These are phyloP conservation scores for Colletotrichum tamarilloi DNA, from an alignment of 2,329 filamentous ascomycete species.

Conservation along the genomic window DNA sequence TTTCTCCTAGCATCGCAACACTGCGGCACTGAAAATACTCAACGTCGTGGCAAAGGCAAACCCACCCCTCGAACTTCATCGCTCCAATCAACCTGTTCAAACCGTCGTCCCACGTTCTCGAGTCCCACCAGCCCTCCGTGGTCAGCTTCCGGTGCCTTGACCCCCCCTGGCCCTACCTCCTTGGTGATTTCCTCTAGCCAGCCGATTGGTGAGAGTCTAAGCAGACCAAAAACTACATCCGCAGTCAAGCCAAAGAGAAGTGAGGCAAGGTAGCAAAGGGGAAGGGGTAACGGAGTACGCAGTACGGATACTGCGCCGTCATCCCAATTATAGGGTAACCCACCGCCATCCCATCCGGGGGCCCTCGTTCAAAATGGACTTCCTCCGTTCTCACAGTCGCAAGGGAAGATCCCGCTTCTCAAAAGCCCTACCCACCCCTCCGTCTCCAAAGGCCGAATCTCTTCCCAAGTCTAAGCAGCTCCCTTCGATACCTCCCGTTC, in stretches of 20 bases:
- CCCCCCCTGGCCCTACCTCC: conserved; percentile 9
- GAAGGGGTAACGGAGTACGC: conserved; percentile 8
- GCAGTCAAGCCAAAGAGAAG: conserved; percentile 16
- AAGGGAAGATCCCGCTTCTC: conserved; percentile 66
- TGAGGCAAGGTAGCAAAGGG: conserved; percentile 17
- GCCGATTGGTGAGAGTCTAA: conserved; percentile 24
- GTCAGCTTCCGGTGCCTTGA: conserved; percentile 18
- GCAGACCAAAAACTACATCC: background rate
- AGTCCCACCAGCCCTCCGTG: conserved; percentile 21
- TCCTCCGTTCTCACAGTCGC: conserved; percentile 45
- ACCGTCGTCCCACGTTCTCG: conserved; percentile 27
- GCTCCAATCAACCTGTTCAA: conserved; percentile 24
- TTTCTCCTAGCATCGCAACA: conserved; percentile 20
- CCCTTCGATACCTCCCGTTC: conserved; percentile 34
- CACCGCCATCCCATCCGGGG: conserved; percentile 2
- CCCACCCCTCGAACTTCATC: conserved; percentile 4
- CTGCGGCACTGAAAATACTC: conserved; percentile 26
- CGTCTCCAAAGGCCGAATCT: conserved; percentile 38
- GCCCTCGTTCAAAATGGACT: conserved; percentile 24
- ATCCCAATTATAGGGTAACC: conserved; percentile 11
- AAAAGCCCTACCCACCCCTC: conserved; percentile 66
- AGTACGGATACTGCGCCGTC: background rate
- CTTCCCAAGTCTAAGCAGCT: conserved; percentile 33
- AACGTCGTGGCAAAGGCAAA: conserved; percentile 21
- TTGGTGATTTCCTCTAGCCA: conserved; percentile 16